Evolutionary conservation across 106 monocot genomes (phyloP).

Genomic region (Iris macrosiphon): DNA sequence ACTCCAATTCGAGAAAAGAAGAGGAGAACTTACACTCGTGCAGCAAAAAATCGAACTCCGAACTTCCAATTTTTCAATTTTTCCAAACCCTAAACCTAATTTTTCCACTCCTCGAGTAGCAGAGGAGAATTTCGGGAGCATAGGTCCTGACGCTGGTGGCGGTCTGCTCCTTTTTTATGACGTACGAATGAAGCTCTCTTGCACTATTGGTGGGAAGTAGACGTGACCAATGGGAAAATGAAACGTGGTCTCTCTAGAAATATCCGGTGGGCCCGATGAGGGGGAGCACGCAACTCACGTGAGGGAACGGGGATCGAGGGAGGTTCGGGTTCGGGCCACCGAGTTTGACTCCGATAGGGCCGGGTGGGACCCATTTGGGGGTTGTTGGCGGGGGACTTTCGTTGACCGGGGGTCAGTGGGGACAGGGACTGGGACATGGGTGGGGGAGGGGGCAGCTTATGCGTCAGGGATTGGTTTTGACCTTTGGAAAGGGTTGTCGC

Average conservation of each 20-base stretch:
- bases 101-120: neutral
- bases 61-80: neutral
- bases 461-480: too few species aligned
- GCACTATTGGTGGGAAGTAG: neutral
- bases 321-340: conserved; percentile 3
- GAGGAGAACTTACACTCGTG: neutral
- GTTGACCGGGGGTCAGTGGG: too few species aligned
- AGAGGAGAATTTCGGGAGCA: conserved; percentile 4
- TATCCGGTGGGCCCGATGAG: neutral
- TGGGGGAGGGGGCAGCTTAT: too few species aligned
- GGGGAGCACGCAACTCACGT: neutral
- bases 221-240: neutral
- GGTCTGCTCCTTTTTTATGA: conserved; percentile 3
- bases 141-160: neutral
- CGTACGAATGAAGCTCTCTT: conserved; percentile 1
- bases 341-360: neutral
- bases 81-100: neutral
- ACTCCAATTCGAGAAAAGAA: too few species aligned
- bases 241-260: neutral
- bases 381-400: neutral
- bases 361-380: too few species aligned
- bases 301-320: neutral
- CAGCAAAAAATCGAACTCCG: neutral
- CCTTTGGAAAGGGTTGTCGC: too few species aligned
- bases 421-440: too few species aligned